Evolutionary conservation across 805 yeast species (phyloP).

Genomic region (Kodamaea fukazawae): DNA sequence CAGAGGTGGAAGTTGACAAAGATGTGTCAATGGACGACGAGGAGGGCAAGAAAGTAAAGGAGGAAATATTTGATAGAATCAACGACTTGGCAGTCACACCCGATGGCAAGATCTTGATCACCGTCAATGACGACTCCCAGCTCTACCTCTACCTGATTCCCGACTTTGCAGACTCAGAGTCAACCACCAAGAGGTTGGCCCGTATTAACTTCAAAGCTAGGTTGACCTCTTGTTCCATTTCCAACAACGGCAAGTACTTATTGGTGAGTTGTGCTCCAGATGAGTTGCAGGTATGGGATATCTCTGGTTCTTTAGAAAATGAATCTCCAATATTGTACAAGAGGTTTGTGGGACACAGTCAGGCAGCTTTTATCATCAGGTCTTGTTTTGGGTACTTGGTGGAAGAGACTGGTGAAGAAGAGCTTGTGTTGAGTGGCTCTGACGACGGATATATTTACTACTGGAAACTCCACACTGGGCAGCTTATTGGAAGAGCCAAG

Average conservation of each 20-base stretch:
- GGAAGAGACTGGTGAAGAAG: conserved; percentile 44
- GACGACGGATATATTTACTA: conserved; percentile 77
- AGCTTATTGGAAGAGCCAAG: conserved; percentile 55
- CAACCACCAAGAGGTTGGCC: conserved; percentile 38
- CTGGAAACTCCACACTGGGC: conserved; percentile 75
- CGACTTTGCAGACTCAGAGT: conserved; percentile 27
- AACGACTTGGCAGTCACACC: conserved; percentile 68
- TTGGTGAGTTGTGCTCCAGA: conserved; percentile 69
- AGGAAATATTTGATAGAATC: conserved; percentile 43
- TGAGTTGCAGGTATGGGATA: conserved; percentile 81
- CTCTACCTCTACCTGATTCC: conserved; percentile 60
- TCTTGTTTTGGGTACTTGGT: conserved; percentile 70
- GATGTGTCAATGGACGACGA: conserved; percentile 10
- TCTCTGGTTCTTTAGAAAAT: conserved; percentile 27
- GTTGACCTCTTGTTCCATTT: conserved; percentile 62
- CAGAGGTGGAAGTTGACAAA: neutral
- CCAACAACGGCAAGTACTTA: conserved; percentile 50
- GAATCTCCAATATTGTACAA: conserved; percentile 50
- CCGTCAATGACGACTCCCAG: conserved; percentile 62
- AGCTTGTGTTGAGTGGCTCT: conserved; percentile 73
- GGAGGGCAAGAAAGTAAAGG: conserved; percentile 2
- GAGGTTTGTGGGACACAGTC: conserved; percentile 71
- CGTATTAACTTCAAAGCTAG: conserved; percentile 53
- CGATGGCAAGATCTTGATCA: conserved; percentile 59
- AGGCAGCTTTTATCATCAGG: conserved; percentile 65